Percentiles rank a stretch among this genome's conserved stretches.
Evolutionary conservation across 2,329 filamentous ascomycete species (phyloP).

Genomic region (Fusarium siculi): DNA sequence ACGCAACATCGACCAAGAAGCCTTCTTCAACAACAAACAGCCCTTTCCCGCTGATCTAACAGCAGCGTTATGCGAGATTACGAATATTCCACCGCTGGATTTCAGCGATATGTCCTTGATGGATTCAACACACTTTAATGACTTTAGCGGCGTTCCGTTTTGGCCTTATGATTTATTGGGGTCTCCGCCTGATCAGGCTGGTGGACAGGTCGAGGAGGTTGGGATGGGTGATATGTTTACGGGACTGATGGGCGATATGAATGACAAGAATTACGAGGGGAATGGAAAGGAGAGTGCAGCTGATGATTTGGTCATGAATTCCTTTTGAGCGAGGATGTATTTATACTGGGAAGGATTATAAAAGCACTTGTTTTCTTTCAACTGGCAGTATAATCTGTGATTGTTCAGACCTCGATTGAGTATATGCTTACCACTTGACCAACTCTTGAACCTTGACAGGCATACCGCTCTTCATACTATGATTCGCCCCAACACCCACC

Average conservation of each 20-base stretch:
- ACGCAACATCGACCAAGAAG: not conserved
- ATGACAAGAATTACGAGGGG: not conserved
- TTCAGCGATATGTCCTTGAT: constrained; percentile 12
- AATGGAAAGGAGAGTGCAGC: accelerated
- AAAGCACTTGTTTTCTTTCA: not conserved
- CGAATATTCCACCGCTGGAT: constrained; percentile 10
- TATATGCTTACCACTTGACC: constrained; percentile 23
- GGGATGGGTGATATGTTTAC: not conserved
- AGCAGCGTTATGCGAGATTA: constrained; percentile 14
- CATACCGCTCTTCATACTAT: constrained; percentile 55
- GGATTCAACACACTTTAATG: constrained; percentile 3
- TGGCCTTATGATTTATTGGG: constrained; percentile 14
- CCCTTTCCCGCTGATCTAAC: not conserved
- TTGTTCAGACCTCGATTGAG: not conserved
- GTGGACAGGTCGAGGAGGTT: not conserved
- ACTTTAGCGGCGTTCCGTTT: not conserved
- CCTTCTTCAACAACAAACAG: constrained; percentile 8
- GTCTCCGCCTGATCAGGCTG: not conserved
- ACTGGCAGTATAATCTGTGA: not conserved
- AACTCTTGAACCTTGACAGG: constrained; percentile 39
- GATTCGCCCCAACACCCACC: constrained; percentile 69
- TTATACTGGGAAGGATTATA: not conserved
- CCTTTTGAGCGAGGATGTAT: not conserved
- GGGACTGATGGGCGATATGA: not conserved
- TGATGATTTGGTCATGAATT: not conserved